Base-by-base conservation (phyloP, 768 basidiomycete genomes). In the Leucosporidium creatinivorum region DNA sequence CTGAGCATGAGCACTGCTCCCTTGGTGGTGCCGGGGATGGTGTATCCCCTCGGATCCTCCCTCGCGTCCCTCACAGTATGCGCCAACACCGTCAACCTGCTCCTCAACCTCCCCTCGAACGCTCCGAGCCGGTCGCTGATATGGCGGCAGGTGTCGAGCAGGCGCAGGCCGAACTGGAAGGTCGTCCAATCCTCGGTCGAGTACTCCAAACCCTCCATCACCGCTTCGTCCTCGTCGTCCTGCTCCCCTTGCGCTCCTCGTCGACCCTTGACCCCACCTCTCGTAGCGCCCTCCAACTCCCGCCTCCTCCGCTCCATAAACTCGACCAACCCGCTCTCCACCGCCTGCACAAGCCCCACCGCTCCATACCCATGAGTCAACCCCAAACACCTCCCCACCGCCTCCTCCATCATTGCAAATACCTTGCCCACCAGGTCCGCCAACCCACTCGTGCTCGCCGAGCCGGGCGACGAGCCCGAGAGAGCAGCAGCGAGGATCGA, bases 361-460 rank as follows among this genome's bases (percentile, higher is more conserved):
- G 85, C 82, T 8, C 87, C 94, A 76, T 91, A 97, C 0, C 94
- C 94, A 75, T 94, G 87, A 2, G 94, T 97, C 76, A 99, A 89
- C 0, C 81, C 80, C 50, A 84, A 80, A 76, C 89, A 91, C 30
- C 93, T 83, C 49, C 79, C 79, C 65, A 93, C 80, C 44, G 89
- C 89, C 48, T 89, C 90, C 73, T 94, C 92, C 19, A 89, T 88
- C 44, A 85, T 79, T 48, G 82, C 83, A 75, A 93, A 89, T 25
- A 90, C 82, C 73, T 89, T 86, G 13, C 87, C 82, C 0, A 87
- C 84, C 58, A 86, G 82, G 75, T 96, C 93, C 67, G 87, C 82
- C 70, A 93, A 79, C 28, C 86, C 75, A 7, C 89, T 82, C 23
- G 89, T 33, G 33, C 33, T 33, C 33, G 33, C 33, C 33, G 33